Evolutionary conservation across 2,329 filamentous ascomycete species (phyloP).

Genomic region (Metarhizium album): DNA sequence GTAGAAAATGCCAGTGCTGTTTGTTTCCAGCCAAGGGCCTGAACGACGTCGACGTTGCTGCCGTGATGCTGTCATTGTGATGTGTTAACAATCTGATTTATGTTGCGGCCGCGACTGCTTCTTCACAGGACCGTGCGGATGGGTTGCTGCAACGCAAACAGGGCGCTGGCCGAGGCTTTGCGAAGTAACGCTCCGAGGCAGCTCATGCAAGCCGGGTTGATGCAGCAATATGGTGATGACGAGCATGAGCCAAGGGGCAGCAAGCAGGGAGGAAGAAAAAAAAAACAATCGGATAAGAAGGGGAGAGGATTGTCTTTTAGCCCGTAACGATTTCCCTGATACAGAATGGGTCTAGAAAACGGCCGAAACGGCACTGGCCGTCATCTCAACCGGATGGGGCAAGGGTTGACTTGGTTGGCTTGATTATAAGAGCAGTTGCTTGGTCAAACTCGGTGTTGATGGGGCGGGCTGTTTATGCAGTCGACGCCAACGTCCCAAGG

Average conservation of each 20-base stretch:
- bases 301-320: background rate
- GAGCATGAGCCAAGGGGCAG: background rate
- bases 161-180: background rate
- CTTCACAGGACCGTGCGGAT: background rate
- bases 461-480: slow-evolving; percentile 6
- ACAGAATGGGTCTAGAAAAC: background rate
- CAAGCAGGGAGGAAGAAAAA: background rate
- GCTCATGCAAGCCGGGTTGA: background rate
- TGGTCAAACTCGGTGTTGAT: background rate
- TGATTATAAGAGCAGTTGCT: background rate
- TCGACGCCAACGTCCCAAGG: slow-evolving; percentile 4
- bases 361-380: slow-evolving; percentile 1
- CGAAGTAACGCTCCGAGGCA: background rate
- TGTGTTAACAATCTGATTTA: slow-evolving; percentile 2
- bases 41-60: slow-evolving; percentile 4
- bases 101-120: background rate
- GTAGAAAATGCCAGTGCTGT: slow-evolving; percentile 7
- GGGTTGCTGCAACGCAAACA: background rate
- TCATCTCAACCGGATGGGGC: slow-evolving; percentile 5
- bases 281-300: background rate
- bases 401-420: slow-evolving; percentile 1
- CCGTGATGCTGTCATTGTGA: slow-evolving; percentile 5
- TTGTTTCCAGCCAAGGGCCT: slow-evolving; percentile 4
- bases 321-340: background rate
- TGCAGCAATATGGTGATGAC: background rate